Evolutionary conservation across 2,329 filamentous ascomycete species (phyloP).

Genomic region (Colletotrichum sp.): DNA sequence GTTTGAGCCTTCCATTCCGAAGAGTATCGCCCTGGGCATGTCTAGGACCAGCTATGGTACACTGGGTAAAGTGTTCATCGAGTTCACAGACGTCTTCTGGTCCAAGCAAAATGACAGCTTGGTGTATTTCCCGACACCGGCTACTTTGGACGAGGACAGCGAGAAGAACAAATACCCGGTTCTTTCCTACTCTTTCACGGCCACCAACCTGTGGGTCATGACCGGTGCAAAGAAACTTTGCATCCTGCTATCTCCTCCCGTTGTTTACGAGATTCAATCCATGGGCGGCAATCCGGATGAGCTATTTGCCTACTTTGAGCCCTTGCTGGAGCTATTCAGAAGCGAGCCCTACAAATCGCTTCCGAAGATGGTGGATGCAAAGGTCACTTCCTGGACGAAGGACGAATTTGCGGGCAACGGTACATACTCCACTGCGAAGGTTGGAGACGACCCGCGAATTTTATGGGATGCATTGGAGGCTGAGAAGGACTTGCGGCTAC

Average conservation of each 20-base stretch:
- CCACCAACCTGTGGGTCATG: not conserved
- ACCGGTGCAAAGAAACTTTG: not conserved
- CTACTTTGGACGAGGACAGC: not conserved
- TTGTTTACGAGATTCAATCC: not conserved
- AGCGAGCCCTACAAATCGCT: not conserved
- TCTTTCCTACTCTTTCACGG: not conserved
- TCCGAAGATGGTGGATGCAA: not conserved
- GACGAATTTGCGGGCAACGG: not conserved
- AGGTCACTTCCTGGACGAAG: not conserved
- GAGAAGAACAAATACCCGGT: not conserved
- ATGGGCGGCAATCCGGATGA: not conserved
- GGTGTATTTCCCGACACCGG: not conserved
- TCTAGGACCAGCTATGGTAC: not conserved
- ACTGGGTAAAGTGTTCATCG: not conserved
- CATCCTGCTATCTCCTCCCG: not conserved
- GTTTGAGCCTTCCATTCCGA: not conserved
- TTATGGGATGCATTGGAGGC: not conserved
- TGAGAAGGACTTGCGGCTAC: not conserved
- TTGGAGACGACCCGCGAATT: not conserved
- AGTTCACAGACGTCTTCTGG: conserved; percentile 2
- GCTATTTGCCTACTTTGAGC: not conserved
- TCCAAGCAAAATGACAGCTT: not conserved
- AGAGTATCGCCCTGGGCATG: not conserved
- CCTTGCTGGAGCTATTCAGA: not conserved
- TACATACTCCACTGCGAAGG: not conserved